Conservation (phyloP, 176 grass and related monocot species). For the Bothriochloa decipiens region DNA sequence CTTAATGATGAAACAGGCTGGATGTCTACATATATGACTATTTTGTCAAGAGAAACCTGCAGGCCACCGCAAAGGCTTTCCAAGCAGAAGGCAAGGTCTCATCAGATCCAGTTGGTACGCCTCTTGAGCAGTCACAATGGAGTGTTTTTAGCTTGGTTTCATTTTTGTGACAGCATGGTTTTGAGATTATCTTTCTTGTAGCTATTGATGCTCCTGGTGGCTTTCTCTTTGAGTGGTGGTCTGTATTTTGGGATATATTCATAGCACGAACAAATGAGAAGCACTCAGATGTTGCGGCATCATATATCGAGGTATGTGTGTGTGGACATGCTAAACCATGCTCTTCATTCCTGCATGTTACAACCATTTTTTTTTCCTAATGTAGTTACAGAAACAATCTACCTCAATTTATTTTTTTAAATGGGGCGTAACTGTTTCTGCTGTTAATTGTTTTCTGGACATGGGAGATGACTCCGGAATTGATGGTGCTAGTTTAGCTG, state of each 20-base stretch:
- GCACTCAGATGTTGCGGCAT: slow-evolving; percentile 92
- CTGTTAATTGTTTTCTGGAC: neutral
- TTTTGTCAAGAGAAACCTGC: slow-evolving; percentile 98
- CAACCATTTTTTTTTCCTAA: neutral
- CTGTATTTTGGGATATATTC: slow-evolving; percentile 99
- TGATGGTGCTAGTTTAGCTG: neutral
- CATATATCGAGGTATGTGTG: slow-evolving; percentile 89
- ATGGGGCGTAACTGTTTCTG: neutral
- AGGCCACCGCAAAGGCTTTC: slow-evolving; percentile 96
- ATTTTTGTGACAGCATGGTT: neutral
- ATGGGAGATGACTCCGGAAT: slow-evolving; percentile 4
- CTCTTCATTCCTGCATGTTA: neutral
- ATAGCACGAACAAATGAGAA: slow-evolving; percentile 99
- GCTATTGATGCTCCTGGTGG: slow-evolving; percentile 99
- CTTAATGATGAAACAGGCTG: slow-evolving; percentile 74
- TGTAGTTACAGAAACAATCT: neutral
- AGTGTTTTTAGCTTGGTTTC: neutral
- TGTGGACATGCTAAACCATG: neutral
- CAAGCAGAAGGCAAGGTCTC: slow-evolving; percentile 99
- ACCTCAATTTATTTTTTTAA: neutral
- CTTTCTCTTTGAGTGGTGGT: slow-evolving; percentile 99
- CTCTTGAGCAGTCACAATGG: neutral
- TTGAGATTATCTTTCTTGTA: slow-evolving; percentile 43
- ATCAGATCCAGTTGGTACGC: slow-evolving; percentile 96
- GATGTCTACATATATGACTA: slow-evolving; percentile 99